These are phyloP conservation scores for Chrysophaeum taylorii DNA, from an alignment of 352 stramenopile genomes.

Conservation along the genomic window DNA sequence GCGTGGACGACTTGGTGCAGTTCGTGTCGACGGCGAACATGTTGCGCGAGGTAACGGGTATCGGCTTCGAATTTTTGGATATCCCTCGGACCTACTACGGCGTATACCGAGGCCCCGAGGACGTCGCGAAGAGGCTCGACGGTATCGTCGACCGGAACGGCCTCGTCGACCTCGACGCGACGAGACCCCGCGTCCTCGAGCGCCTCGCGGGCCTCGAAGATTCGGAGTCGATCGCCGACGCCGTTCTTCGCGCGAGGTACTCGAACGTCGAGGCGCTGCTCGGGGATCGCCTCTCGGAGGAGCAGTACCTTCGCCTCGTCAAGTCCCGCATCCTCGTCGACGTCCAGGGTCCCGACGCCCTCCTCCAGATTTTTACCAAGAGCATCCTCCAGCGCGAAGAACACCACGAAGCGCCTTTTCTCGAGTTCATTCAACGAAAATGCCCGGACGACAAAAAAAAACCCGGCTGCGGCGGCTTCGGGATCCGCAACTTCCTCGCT, in stretches of 20 bases:
- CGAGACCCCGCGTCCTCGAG: constrained; percentile 19
- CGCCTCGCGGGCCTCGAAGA: constrained; percentile 33
- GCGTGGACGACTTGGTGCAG: constrained; percentile 48
- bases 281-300: constrained; percentile 43
- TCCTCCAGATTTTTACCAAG: constrained; percentile 63
- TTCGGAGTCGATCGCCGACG: constrained; percentile 36
- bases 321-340: constrained; percentile 59
- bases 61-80: constrained; percentile 56
- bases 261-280: constrained; percentile 53
- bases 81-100: constrained; percentile 62
- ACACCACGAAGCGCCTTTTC: constrained; percentile 55
- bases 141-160: not conserved
- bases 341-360: constrained; percentile 49
- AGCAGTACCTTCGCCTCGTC: constrained; percentile 50
- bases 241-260: constrained; percentile 46
- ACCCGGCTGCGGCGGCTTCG: constrained; percentile 29
- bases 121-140: constrained; percentile 17
- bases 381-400: constrained; percentile 50
- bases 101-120: constrained; percentile 34
- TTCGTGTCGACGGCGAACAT: constrained; percentile 57
- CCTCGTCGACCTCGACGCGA: not conserved
- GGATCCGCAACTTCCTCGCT: constrained; percentile 44
- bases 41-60: constrained; percentile 41
- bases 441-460: constrained; percentile 38
- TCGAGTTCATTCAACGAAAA: constrained; percentile 62